Evolutionary conservation across 73 alveolate genomes (phyloP).

Genomic region (Tetrahymena borealis): DNA sequence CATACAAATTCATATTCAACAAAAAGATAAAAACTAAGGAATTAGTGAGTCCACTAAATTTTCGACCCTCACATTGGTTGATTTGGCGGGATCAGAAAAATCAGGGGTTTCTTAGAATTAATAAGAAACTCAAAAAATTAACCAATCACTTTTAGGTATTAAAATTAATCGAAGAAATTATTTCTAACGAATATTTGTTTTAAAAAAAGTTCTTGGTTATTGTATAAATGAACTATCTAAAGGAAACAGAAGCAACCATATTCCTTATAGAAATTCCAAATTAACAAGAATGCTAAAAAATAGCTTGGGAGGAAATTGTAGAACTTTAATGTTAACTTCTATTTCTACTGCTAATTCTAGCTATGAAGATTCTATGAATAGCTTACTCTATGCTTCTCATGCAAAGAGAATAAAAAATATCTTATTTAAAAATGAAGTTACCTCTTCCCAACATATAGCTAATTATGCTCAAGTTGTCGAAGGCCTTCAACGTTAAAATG

Average conservation of each 20-base stretch:
- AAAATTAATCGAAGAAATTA: neutral
- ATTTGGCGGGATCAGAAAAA: constrained; percentile 91
- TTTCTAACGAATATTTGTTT: neutral
- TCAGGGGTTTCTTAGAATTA: constrained; percentile 13
- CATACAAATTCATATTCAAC: constrained; percentile 59
- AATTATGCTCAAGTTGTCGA: neutral
- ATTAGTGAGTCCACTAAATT: constrained; percentile 40
- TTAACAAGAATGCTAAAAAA: constrained; percentile 77
- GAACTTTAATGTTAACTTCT: constrained; percentile 40
- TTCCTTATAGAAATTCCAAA: constrained; percentile 81
- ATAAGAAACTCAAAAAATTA: constrained; percentile 75
- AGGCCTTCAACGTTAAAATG: neutral
- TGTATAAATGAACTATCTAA: constrained; percentile 63
- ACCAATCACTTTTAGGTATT: constrained; percentile 51
- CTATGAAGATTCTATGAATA: neutral
- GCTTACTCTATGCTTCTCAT: neutral
- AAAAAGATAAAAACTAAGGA: constrained; percentile 31
- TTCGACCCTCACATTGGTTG: constrained; percentile 66
- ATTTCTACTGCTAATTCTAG: constrained; percentile 4
- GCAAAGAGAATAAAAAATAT: neutral
- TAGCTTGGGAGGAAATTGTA: constrained; percentile 78
- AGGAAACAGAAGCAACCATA: constrained; percentile 50
- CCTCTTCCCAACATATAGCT: neutral
- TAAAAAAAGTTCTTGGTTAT: constrained; percentile 63
- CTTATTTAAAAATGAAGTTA: neutral